Conservation (phyloP, 1,284 basidiomycete species). For the Cutaneotrichosporon cyanovorans region DNA sequence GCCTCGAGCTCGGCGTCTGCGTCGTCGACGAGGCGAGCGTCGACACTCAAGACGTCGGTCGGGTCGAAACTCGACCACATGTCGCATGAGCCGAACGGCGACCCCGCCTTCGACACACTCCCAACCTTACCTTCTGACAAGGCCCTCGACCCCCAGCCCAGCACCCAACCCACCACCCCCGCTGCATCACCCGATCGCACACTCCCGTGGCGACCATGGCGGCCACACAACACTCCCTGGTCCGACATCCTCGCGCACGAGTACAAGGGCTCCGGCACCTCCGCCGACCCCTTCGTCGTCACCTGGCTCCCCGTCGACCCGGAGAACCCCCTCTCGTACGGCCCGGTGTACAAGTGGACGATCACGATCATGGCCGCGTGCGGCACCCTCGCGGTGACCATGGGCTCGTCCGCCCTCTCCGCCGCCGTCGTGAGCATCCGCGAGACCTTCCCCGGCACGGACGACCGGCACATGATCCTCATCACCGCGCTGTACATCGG, state of each 20-base stretch:
- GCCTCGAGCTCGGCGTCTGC: too few species aligned
- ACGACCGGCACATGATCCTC: slow-evolving; percentile 3
- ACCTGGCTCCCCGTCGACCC: slow-evolving; percentile 34
- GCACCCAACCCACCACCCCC: slow-evolving; percentile 14
- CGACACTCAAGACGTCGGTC: too few species aligned
- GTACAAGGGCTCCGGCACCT: slow-evolving; percentile 44
- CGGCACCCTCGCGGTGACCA: slow-evolving; percentile 19
- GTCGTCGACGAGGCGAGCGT: too few species aligned
- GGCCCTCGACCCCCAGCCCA: neutral
- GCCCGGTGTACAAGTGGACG: slow-evolving; percentile 29
- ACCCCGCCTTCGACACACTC: too few species aligned
- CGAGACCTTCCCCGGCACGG: slow-evolving; percentile 18
- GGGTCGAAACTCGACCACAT: too few species aligned
- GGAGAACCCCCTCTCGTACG: slow-evolving; percentile 37
- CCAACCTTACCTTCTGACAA: too few species aligned
- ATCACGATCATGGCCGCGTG: slow-evolving; percentile 20
- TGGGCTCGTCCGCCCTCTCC: slow-evolving; percentile 22
- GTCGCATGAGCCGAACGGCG: too few species aligned
- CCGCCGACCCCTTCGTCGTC: slow-evolving; percentile 44
- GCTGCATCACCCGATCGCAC: slow-evolving; percentile 16
- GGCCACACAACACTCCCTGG: slow-evolving; percentile 40
- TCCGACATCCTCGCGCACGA: slow-evolving; percentile 35
- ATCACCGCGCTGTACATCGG: slow-evolving; percentile 14
- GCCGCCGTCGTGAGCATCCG: slow-evolving; percentile 20
- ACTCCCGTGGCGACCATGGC: slow-evolving; percentile 30